Evolutionary conservation across 441 rosid species (phyloP).

Genomic region (Flueggea neowawraea): DNA sequence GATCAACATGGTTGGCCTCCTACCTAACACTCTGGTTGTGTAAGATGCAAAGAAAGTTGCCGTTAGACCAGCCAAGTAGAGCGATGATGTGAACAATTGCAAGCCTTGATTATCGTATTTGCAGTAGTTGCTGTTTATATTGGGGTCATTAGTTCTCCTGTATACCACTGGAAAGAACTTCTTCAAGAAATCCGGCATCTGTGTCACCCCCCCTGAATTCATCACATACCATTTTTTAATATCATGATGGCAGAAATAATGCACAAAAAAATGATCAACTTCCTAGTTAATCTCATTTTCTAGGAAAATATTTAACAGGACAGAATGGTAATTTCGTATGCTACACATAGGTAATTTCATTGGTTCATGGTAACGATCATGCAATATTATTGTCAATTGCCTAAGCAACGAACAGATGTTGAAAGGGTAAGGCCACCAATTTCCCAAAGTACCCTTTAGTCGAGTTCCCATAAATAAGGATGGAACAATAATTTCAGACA

Average conservation of each 20-base stretch:
- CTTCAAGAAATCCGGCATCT: slow-evolving; percentile 74
- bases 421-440: no score
- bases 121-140: slow-evolving; percentile 63
- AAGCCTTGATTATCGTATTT: slow-evolving; percentile 87
- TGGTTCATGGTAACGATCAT: no score
- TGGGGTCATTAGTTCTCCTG: slow-evolving; percentile 22
- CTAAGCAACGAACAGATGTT: no score
- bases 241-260: not conserved
- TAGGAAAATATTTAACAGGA: no score
- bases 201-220: slow-evolving; percentile 73
- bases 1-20: slow-evolving; percentile 77
- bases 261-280: no score
- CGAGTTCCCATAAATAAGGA: no score
- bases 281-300: no score
- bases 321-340: no score
- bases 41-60: slow-evolving; percentile 92
- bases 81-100: slow-evolving; percentile 85
- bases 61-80: slow-evolving; percentile 80
- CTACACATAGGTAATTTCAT: no score
- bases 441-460: no score
- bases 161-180: slow-evolving; percentile 82
- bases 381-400: no score
- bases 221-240: not conserved
- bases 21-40: slow-evolving; percentile 74
- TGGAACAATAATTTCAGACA: no score